phyloP scores from a whole-genome alignment of 1,284 basidiomycete genomes.

The Caloboletus firmus region DNA sequence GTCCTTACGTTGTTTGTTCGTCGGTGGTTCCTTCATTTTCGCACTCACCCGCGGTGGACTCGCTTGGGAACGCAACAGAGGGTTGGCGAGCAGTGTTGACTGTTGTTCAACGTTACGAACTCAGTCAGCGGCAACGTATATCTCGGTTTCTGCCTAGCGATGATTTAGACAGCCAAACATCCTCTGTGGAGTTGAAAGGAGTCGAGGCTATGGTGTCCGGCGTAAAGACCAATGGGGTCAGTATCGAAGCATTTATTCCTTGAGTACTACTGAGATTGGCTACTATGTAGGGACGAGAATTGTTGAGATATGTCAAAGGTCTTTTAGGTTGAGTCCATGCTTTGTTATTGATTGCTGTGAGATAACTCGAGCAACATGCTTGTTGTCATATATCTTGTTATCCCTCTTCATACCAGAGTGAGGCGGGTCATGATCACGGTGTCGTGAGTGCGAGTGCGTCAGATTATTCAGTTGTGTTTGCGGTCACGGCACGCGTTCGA shows the following conservation, averaged over 20 bases:
- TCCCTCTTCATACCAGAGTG: not conserved
- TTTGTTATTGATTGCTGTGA: not conserved
- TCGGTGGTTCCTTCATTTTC: constrained; percentile 62
- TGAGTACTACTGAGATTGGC: constrained; percentile 3
- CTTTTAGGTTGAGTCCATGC: constrained; percentile 49
- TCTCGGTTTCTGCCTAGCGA: constrained; percentile 29
- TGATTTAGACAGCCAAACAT: constrained; percentile 9
- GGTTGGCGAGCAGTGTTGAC: constrained; percentile 76
- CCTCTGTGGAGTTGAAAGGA: constrained; percentile 41
- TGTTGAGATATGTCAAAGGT: constrained; percentile 70
- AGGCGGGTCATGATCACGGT: not conserved
- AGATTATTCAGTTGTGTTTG: not conserved
- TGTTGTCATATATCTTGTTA: not conserved
- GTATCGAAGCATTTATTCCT: constrained; percentile 30
- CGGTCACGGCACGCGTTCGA: not conserved
- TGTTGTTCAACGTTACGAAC: constrained; percentile 62
- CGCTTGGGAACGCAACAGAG: constrained; percentile 47
- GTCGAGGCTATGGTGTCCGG: constrained; percentile 72
- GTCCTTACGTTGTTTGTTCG: constrained; percentile 74
- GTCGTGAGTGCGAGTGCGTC: not conserved
- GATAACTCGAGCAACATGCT: not conserved
- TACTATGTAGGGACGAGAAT: constrained; percentile 57
- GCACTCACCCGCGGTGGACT: constrained; percentile 27
- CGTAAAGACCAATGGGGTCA: constrained; percentile 69
- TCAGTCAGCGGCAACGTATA: constrained; percentile 55